Base-by-base conservation (phyloP, 2,329 filamentous ascomycete genomes). In the Chaetomium sp. region DNA sequence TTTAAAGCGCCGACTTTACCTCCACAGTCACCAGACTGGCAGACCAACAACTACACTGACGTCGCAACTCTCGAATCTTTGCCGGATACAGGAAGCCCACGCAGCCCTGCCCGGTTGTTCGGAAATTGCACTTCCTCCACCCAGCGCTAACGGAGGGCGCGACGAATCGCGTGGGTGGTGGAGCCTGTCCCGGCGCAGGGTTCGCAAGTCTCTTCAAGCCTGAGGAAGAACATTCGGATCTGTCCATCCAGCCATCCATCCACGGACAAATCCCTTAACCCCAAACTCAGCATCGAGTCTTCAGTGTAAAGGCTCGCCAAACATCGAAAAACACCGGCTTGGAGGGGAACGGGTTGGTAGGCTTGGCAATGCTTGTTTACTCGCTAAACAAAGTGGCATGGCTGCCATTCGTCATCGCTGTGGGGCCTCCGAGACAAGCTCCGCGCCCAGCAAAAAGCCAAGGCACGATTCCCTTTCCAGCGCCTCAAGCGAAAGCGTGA, bases 291-390 rank as follows among this genome's bases (percentile, higher is more conserved):
- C 4, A 12, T 9, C 9, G 4, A 40, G 40, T 6, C 40, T 2
- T 3, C 11, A 6, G 40, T 12, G 40, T 14, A 2, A 14, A 6
- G 12, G 40, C 14, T 42, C 14, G 8, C 4, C 8, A 9, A 9
- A 38, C 37, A 12, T 38, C 6, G 11, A 11, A 14, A n/a, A 6
- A 14, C 40, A 42, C 9, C 6, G 4, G 7, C 45, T 6, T 11
- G 6, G 4, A 9, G n/a, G n/a, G n/a, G n/a, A n/a, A 14, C 6
- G 27, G 33, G 5, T 19, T 14, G 36, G 34, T 38, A 45, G 37
- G 14, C 56, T 58, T 58, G 56, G 56, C 56, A 55, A 55, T 55
- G 56, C 56, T 58, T 58, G 52, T 54, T 54, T 54, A 44, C 47
- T 47, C 33, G 35, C 3, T 33, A 32, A 3, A n/a, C 3, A 14